Percentiles rank a stretch among this genome's conserved stretches.
phyloP scores from a whole-genome alignment of 805 yeast genomes.

The Ogataea parapolymorpha region DNA sequence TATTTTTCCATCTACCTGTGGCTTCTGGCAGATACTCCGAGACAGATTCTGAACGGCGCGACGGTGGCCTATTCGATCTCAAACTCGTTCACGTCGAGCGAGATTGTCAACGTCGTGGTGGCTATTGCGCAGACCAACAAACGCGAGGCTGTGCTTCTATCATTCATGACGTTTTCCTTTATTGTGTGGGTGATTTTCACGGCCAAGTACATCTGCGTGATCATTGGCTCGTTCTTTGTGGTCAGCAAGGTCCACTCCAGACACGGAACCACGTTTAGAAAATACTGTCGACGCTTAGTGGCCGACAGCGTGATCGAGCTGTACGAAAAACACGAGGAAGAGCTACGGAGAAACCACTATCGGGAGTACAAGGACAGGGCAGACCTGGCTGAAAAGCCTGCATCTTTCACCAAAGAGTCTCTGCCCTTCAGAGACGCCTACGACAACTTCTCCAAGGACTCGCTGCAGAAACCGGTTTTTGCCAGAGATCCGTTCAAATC shows the following conservation, averaged over 20 bases:
- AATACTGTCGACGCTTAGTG: conserved; percentile 26
- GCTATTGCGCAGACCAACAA: conserved; percentile 58
- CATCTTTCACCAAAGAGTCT: neutral
- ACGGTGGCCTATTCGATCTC: conserved; percentile 57
- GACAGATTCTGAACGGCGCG: conserved; percentile 79
- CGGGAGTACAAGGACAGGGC: neutral
- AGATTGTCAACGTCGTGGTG: conserved; percentile 46
- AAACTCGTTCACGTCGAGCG: conserved; percentile 35
- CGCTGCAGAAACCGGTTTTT: neutral
- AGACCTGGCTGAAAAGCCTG: conserved; percentile 1
- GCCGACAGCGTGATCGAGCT: conserved; percentile 27
- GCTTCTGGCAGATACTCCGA: conserved; percentile 77
- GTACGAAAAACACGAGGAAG: conserved; percentile 25
- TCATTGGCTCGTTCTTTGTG: conserved; percentile 24
- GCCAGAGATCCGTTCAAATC: neutral
- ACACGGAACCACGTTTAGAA: conserved; percentile 13
- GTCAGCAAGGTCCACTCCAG: conserved; percentile 12
- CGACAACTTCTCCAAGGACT: neutral
- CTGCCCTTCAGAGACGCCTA: neutral
- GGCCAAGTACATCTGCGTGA: conserved; percentile 20
- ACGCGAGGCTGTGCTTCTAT: conserved; percentile 65
- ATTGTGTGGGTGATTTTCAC: conserved; percentile 68
- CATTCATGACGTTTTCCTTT: conserved; percentile 74
- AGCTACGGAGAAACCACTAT: neutral
- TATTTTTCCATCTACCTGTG: conserved; percentile 58